Percentiles rank a stretch among this genome's conserved stretches.
Evolutionary conservation across 345 rosid species (phyloP).

Genomic region (Euphorbia peplus): DNA sequence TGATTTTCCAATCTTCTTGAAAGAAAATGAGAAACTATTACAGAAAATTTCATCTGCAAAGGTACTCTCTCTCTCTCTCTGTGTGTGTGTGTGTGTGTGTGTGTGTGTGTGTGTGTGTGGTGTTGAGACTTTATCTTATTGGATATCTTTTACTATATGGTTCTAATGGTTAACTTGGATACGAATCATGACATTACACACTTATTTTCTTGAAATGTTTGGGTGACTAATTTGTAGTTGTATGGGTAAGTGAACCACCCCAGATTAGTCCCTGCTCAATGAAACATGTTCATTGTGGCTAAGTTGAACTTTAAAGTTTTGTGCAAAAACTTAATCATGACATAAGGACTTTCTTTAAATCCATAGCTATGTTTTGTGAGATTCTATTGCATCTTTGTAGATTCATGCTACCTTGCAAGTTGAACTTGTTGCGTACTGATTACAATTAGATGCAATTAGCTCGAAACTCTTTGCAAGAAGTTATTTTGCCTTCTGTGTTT

Average conservation of each 20-base stretch:
- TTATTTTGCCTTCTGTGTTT: neutral
- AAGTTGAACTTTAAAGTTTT: neutral
- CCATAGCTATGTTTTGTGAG: neutral
- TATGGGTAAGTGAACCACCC: neutral
- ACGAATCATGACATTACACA: neutral
- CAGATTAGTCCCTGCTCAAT: neutral
- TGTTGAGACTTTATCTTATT: neutral
- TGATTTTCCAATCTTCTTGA: slow-evolving; percentile 50
- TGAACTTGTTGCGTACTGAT: neutral
- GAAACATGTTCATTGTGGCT: neutral
- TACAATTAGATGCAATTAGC: slow-evolving; percentile 1
- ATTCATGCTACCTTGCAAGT: neutral
- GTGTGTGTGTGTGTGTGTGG: no score
- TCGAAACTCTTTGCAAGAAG: neutral
- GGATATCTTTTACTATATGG: neutral
- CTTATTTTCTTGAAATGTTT: neutral
- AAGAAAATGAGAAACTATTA: slow-evolving; percentile 48
- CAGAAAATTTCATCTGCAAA: slow-evolving; percentile 53
- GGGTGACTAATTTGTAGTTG: neutral
- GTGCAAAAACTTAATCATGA: neutral
- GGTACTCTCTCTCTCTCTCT: slow-evolving; percentile 54
- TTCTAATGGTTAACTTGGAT: neutral
- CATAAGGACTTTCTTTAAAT: neutral
- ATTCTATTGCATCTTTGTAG: neutral
- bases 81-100: no score